A percentile compares a stretch with the other conserved stretches of the same genome.
Conservation (phyloP, 495 filamentous ascomycete genomes). For the Halenospora varia region DNA sequence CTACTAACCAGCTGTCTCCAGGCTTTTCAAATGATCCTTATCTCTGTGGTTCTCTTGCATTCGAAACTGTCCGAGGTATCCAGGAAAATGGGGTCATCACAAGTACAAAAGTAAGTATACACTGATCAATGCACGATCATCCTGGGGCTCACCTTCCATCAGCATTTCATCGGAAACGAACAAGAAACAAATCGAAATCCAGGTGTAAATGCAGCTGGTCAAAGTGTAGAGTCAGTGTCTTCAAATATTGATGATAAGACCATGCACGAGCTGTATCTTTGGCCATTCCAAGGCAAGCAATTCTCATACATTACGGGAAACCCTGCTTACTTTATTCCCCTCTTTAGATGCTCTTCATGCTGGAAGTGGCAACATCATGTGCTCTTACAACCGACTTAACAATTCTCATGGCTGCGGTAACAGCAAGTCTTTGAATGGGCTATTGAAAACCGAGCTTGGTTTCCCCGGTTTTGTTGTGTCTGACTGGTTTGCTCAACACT, state of each 20-base stretch:
- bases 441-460: conserved; percentile 60
- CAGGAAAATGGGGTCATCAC: conserved; percentile 51
- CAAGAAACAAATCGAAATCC: conserved; percentile 62
- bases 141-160: no score
- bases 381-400: conserved; percentile 66
- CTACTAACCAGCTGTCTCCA: neutral
- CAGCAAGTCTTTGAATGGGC: conserved; percentile 49
- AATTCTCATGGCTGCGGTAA: conserved; percentile 63
- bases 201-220: neutral
- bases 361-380: conserved; percentile 60
- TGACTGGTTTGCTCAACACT: conserved; percentile 58
- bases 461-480: conserved; percentile 63
- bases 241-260: conserved; percentile 65
- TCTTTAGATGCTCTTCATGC: conserved; percentile 59
- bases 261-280: conserved; percentile 69
- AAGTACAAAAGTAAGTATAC: conserved; percentile 22
- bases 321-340: neutral
- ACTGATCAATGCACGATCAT: no score
- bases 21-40: conserved; percentile 9
- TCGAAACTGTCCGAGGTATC: conserved; percentile 42
- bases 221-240: conserved; percentile 43
- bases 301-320: neutral
- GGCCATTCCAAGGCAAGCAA: conserved; percentile 48
- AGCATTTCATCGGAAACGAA: conserved; percentile 64
- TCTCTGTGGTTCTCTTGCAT: conserved; percentile 37